These are phyloP conservation scores for Cyclotella kingstonii DNA, from an alignment of 108 stramenopile species.

Conservation along the genomic window DNA sequence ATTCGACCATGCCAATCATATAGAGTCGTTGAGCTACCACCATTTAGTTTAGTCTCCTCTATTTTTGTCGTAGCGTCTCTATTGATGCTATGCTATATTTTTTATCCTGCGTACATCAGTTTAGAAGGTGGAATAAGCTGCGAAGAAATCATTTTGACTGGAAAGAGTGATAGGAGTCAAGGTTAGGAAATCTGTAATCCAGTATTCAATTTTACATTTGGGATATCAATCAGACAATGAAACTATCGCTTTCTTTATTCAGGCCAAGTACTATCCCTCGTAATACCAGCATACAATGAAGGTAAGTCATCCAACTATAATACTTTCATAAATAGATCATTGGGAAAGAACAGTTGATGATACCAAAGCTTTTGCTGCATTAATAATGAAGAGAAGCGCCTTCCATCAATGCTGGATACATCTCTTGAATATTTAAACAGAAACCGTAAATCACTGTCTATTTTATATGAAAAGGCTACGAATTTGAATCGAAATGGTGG, in stretches of 20 bases:
- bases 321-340: too few species aligned
- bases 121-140: constrained; percentile 27
- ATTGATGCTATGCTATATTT: constrained; percentile 29
- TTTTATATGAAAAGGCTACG: constrained; percentile 5
- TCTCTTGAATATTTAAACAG: constrained; percentile 64
- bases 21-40: background rate
- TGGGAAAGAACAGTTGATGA: too few species aligned
- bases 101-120: constrained; percentile 37
- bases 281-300: constrained; percentile 97
- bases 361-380: too few species aligned
- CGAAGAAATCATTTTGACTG: constrained; percentile 24
- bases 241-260: background rate
- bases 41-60: background rate
- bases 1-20: constrained; percentile 10
- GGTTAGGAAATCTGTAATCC: background rate
- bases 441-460: constrained; percentile 21
- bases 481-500: background rate
- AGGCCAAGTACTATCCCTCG: constrained; percentile 58
- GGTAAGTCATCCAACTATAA: too few species aligned
- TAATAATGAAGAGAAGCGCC: constrained; percentile 84
- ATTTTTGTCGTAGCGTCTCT: background rate
- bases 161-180: constrained; percentile 1
- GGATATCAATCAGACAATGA: background rate
- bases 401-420: constrained; percentile 82
- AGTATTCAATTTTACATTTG: background rate